Percentiles rank a stretch among this genome's conserved stretches.
Conservation (phyloP, 139 green algal genomes). For the Coccomyxa sp. region DNA sequence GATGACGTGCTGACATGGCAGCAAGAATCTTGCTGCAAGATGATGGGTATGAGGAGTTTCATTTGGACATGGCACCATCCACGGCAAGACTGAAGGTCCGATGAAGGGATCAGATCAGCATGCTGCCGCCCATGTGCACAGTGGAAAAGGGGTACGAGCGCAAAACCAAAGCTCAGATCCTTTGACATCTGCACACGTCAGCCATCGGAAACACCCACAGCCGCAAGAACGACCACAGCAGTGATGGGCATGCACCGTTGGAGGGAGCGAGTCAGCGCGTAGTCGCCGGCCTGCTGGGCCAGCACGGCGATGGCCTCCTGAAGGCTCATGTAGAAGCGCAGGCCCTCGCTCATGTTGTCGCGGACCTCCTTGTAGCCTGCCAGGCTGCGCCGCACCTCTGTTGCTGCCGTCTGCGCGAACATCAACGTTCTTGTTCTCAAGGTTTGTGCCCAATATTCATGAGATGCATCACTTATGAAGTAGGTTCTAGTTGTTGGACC, state of each 20-base stretch:
- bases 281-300: constrained; percentile 78
- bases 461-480: background rate
- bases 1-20: no score
- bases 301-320: constrained; percentile 71
- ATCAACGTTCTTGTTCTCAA: background rate
- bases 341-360: constrained; percentile 71
- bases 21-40: no score
- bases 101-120: no score
- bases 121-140: no score
- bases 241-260: constrained; percentile 22
- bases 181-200: background rate
- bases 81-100: no score
- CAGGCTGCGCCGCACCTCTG: constrained; percentile 29
- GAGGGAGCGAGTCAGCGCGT: constrained; percentile 58
- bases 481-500: no score
- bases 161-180: background rate
- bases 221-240: background rate
- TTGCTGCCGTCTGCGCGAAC: constrained; percentile 22
- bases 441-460: background rate
- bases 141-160: background rate
- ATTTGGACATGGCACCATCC: no score
- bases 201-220: no score
- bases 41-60: no score
- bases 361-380: constrained; percentile 66
- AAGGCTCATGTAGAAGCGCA: constrained; percentile 84